Evolutionary conservation across 169 alveolate genomes (phyloP).

Genomic region (Plasmodium blacklocki): DNA sequence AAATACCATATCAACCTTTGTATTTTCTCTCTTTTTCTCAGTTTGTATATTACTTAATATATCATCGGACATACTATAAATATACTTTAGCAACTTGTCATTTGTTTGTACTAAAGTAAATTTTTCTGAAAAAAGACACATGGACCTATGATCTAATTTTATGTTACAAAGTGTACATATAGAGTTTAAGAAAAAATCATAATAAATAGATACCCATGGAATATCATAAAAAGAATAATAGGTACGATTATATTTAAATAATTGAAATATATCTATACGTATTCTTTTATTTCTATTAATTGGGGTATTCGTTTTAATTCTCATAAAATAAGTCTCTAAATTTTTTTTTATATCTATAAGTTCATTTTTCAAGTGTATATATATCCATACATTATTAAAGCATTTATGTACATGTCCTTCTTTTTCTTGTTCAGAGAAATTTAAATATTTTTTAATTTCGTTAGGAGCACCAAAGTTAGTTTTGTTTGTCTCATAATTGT

Average conservation of each 20-base stretch:
- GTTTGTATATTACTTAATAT: background rate
- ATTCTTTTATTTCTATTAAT: constrained; percentile 20
- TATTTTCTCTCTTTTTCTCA: background rate
- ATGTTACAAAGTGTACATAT: constrained; percentile 34
- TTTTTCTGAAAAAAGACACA: constrained; percentile 26
- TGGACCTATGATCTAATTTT: constrained; percentile 7
- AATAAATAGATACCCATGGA: constrained; percentile 62
- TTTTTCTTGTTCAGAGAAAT: background rate
- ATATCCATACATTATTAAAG: constrained; percentile 37
- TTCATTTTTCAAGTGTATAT: constrained; percentile 35
- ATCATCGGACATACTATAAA: constrained; percentile 1
- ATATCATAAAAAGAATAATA: constrained; percentile 37
- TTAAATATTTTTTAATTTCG: constrained; percentile 11
- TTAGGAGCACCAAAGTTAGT: background rate
- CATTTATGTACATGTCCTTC: background rate
- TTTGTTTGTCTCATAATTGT: background rate
- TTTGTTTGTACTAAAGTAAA: constrained; percentile 25
- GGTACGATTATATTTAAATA: constrained; percentile 18
- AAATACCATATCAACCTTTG: background rate
- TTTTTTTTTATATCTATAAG: constrained; percentile 27
- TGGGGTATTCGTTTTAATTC: constrained; percentile 27
- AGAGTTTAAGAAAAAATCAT: constrained; percentile 46
- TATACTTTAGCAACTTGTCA: constrained; percentile 15
- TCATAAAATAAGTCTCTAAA: constrained; percentile 14
- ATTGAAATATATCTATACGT: constrained; percentile 36